Base-by-base conservation (phyloP, 495 filamentous ascomycete species). In the Staphylotrichum tortipilum region DNA sequence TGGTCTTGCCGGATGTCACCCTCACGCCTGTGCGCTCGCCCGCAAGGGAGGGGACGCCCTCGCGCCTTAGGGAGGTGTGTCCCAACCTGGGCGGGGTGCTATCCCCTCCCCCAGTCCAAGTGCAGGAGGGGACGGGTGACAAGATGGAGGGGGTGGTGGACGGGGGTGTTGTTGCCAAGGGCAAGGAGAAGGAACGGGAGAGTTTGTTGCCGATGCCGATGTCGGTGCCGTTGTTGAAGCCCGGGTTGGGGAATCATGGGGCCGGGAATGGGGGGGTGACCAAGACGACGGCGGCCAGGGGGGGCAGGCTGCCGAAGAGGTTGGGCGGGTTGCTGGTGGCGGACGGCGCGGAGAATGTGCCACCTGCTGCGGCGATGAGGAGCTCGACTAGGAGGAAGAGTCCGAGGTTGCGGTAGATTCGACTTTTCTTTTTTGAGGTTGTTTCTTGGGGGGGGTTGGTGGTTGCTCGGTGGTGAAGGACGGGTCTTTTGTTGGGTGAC, bases 341-440 rank as follows among this genome's bases (percentile, higher is more conserved):
- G 47, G 81, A 82, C 37, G 83, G 80, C 7, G 67, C 76, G 21
- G 82, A 85, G 60, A 86, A 86, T 55, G 52, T 78, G 34, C 76
- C 76, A 8, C 73, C 67, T 28, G 26, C n/a, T 3, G 60, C 71
- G 31, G 57, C n/a, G 23, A 61, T 74, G 47, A 70, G 72, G 52
- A 70, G 73, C 24, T 58, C 64, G 28, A 52, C 62, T 51, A 68
- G 71, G 60, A 74, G 75, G 61, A 75, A 77, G 64, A 79, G 75
- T 57, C 76, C 76, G 7, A 57, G 75, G 56, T 50, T 75, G 50
- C 56, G 65, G 17, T 73, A 17, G n/a, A 2, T 28, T 37, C 14
- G 12, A 1, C 2, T 26, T 47, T 3, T 37, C 3, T 21, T 9
- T 24, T 15, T 36, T 28, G 38, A 28, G 10, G 19, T 21, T 46